Evolutionary conservation across 192 early-diverging fungal genomes (phyloP), one percentile per base, ranked within the genome.

Genomic region (Haplosporangium gracile): DNA sequence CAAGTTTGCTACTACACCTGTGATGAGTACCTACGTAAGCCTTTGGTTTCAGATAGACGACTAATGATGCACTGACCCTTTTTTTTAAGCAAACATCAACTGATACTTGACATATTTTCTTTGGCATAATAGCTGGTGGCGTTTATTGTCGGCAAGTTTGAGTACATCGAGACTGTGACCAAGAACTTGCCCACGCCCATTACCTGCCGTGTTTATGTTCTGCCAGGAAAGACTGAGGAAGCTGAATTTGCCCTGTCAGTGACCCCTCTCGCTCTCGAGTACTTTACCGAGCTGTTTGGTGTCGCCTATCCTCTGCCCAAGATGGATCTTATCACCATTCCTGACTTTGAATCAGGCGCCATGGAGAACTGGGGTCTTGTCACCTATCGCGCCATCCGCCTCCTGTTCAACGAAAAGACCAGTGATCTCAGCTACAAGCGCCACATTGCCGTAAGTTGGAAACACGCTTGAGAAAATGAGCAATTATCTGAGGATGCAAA

Each of bases 341-440:
- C 96, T 51, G 97, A 98, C 83, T 99, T 99, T 90, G 94, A 94
- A 72, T 94, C 95, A 32, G 92, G 92, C 53, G 94, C 94, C 49
- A 98, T 99, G 98, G 97, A 98, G 90, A 99, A 99, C 91, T 99
- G 98, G 98, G 98, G 98, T 76, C 89, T 98, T 39, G 93, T 99
- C 45, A 99, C 98, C 10, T 98, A 96, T 83, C 93, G 97, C 65
- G 94, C 96, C 40, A 92, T 95, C 26, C 93, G 93, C 20, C 89
- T 99, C 45, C 89, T 99, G n/a, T 95, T 95, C 82, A 97, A 98
- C 89, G 94, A 94, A 78, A 93, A 95, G 80, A 91, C 88, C 18
- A 94, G 96, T 40, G 92, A 93, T 78, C 93, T 93, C 26, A 90
- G 88, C 42, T 92, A 92, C 82, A 98, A 97, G 91, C 92, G 97